These are phyloP conservation scores for Penicillium antarcticum DNA, from an alignment of 495 filamentous ascomycete genomes.

Conservation along the genomic window DNA sequence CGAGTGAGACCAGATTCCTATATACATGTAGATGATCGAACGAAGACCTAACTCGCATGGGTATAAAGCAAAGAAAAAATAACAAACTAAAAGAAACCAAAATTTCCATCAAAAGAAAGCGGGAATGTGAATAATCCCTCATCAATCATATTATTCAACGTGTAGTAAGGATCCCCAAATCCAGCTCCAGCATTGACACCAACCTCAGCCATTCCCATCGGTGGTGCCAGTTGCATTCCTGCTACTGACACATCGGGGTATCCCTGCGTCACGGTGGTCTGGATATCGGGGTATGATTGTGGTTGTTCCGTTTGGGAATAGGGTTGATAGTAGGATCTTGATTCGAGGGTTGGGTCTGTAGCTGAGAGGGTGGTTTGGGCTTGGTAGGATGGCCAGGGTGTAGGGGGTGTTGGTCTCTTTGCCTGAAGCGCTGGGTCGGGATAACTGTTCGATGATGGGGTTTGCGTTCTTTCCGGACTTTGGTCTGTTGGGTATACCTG, in stretches of 20 bases:
- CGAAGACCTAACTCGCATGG: neutral
- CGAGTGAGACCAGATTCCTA: no score
- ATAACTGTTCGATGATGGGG: neutral
- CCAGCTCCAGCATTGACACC: constrained; percentile 21
- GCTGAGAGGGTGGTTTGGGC: neutral
- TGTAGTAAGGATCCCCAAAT: constrained; percentile 29
- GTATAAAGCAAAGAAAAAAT: neutral
- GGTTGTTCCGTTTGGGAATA: constrained; percentile 7
- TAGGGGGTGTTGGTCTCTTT: neutral
- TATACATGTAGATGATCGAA: no score
- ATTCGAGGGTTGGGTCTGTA: constrained; percentile 7
- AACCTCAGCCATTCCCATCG: constrained; percentile 25
- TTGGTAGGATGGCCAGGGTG: constrained; percentile 1
- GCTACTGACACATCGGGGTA: constrained; percentile 16
- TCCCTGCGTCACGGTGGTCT: neutral
- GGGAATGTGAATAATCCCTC: constrained; percentile 36
- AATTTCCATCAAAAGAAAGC: constrained; percentile 24
- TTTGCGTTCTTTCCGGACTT: constrained; percentile 1
- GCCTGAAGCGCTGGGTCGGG: neutral
- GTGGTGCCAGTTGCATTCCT: constrained; percentile 9
- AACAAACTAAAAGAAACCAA: constrained; percentile 1
- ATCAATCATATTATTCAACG: constrained; percentile 36
- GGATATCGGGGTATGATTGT: constrained; percentile 4
- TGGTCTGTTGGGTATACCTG: constrained; percentile 4
- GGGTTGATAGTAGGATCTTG: constrained; percentile 11